Percentiles rank a stretch among this genome's conserved stretches.
phyloP scores from a whole-genome alignment of 108 stramenopile genomes.

The Chaetoceros tenuissimus region DNA sequence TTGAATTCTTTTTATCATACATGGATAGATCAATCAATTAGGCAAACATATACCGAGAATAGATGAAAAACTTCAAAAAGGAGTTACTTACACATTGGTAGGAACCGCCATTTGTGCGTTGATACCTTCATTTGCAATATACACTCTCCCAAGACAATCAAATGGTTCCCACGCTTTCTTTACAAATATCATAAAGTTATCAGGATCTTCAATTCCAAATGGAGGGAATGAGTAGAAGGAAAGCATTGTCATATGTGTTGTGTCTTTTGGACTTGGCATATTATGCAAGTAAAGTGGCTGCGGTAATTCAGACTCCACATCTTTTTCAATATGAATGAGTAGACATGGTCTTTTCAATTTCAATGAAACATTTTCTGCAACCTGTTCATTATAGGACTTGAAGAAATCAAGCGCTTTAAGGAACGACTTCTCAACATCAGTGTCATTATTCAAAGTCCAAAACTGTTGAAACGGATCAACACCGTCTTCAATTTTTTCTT shows the following conservation, averaged over 20 bases:
- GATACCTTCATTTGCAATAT: slow-evolving; percentile 74
- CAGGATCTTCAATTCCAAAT: slow-evolving; percentile 18
- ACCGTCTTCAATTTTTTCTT: slow-evolving; percentile 9
- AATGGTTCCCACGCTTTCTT: slow-evolving; percentile 59
- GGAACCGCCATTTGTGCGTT: slow-evolving; percentile 91
- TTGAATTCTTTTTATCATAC: slow-evolving; percentile 6
- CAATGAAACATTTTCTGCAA: neutral
- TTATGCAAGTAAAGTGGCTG: slow-evolving; percentile 51
- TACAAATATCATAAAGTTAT: slow-evolving; percentile 22
- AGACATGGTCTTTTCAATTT: slow-evolving; percentile 72
- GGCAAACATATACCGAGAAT: neutral
- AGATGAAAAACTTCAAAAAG: neutral
- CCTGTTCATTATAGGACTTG: slow-evolving; percentile 11
- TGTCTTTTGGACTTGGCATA: slow-evolving; percentile 60
- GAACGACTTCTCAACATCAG: slow-evolving; percentile 62
- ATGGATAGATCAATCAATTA: too few relatives aligned
- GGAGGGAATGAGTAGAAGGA: slow-evolving; percentile 42
- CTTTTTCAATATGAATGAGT: slow-evolving; percentile 54
- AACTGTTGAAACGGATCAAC: slow-evolving; percentile 5
- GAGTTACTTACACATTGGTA: slow-evolving; percentile 29
- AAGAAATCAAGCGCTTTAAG: slow-evolving; percentile 51
- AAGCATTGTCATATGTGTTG: slow-evolving; percentile 64
- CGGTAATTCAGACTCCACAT: slow-evolving; percentile 63
- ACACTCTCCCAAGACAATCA: slow-evolving; percentile 46
- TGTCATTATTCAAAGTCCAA: slow-evolving; percentile 48